Base-by-base conservation (phyloP, 371 early-diverging fungal genomes). In the Mucor ambiguus region DNA sequence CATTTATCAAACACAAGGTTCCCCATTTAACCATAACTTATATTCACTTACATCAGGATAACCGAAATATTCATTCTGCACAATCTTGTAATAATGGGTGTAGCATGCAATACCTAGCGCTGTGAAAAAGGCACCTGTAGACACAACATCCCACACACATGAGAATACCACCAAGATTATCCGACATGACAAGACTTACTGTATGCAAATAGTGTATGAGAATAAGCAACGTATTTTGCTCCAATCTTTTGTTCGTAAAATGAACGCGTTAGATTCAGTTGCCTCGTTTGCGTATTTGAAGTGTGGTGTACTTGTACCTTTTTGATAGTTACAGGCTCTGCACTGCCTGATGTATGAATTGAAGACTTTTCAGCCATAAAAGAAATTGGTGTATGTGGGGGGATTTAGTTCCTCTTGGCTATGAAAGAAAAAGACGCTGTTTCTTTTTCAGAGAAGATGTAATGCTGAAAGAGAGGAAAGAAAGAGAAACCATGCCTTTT, bases 21-120 rank as follows among this genome's bases (percentile, higher is more conserved):
- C 18, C 7, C 37, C 7, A 12, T 35, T 7, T 16, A 29, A 14
- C 24, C 14, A 37, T 3, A 2, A 37, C 6, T 14, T 14, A 6
- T 18, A 41, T 41, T 41, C 11, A 18, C 41, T 66, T 83, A 88
- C 89, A 60, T 87, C 85, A 2, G 94, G 94, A 66, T 92, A 93
- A 3, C 92, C 92, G 70, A 81, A 90, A 68, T 87, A 81, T 74
- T 90, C 89, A 66, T 92, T 93, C 64, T 85, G 83, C 56, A 93
- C 92, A 66, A 93, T 91, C 74, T 92, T 90, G 72, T 86, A 71
- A 70, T 90, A 93, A 67, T 93, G 90, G 4, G 88, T 87, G 64
- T 87, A 86, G 69, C 89, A 91, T 4, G 85, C 89, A 55, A 89
- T 77, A 11, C 81, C 70, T 55, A 93, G 80, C 10, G 93, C 91